Conservation (phyloP, 345 rosid species). For the Rhodamnia argentea region DNA sequence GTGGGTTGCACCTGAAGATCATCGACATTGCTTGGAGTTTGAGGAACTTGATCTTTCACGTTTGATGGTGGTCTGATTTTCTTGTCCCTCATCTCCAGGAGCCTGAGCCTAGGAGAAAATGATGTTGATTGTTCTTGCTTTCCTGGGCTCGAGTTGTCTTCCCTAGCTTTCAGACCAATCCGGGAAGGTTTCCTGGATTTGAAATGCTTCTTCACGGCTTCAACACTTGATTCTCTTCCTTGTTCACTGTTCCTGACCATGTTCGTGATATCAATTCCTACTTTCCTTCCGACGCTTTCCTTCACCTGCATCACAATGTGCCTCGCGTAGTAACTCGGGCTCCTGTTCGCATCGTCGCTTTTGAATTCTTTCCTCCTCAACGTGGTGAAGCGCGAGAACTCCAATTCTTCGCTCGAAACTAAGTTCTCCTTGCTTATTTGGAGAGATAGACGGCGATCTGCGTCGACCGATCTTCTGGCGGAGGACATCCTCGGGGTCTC, state of each 20-base stretch:
- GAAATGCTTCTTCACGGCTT: constrained; percentile 35
- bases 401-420: constrained; percentile 20
- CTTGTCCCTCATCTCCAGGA: constrained; percentile 10
- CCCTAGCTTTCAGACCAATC: background rate
- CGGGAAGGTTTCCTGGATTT: constrained; percentile 5
- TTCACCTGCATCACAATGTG: constrained; percentile 77
- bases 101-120: constrained; percentile 46
- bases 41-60: background rate
- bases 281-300: constrained; percentile 51
- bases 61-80: background rate
- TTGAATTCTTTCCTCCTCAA: constrained; percentile 36
- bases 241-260: constrained; percentile 33
- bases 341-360: constrained; percentile 26
- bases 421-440: constrained; percentile 64
- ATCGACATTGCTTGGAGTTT: background rate
- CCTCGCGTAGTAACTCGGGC: constrained; percentile 53
- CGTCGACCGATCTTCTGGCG: constrained; percentile 59
- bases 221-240: constrained; percentile 22
- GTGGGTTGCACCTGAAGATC: constrained; percentile 5
- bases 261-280: constrained; percentile 80
- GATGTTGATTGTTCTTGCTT: background rate
- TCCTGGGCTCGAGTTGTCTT: constrained; percentile 17
- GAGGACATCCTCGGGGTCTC: constrained; percentile 80
- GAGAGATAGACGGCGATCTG: constrained; percentile 61
- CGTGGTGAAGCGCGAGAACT: constrained; percentile 28